phyloP scores from a whole-genome alignment of 2,329 filamentous ascomycete species.

The Sporothrix sp. region DNA sequence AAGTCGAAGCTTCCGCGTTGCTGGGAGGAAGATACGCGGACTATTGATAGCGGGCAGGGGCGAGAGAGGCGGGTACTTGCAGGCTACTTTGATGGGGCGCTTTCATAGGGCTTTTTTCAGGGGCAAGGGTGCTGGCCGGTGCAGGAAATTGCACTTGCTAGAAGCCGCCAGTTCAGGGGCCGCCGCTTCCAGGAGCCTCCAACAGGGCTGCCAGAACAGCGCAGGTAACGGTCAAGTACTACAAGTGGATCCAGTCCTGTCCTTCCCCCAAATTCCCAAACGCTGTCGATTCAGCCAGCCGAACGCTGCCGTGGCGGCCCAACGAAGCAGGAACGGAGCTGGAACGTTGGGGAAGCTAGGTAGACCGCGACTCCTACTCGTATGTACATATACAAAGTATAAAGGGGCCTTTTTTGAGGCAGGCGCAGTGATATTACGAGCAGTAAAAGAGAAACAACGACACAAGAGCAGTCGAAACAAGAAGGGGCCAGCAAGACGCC shows the following conservation, averaged over 20 bases:
- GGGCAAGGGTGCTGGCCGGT: neutral
- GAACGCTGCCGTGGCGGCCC: conserved; percentile 9
- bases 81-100: neutral
- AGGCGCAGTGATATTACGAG: neutral
- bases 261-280: conserved; percentile 8
- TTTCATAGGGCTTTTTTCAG: neutral
- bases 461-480: neutral
- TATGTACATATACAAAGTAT: neutral
- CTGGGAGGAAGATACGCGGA: conserved; percentile 12
- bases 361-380: too few species aligned
- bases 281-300: conserved; percentile 14
- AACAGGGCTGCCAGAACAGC: neutral
- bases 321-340: conserved; percentile 14
- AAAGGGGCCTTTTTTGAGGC: neutral
- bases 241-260: conserved; percentile 2
- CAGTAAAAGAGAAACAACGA: neutral
- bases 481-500: neutral
- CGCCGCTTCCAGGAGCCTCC: neutral
- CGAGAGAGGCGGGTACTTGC: neutral
- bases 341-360: conserved; percentile 18
- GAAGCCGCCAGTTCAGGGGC: neutral
- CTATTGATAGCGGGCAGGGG: neutral
- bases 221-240: conserved; percentile 8
- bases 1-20: conserved; percentile 8
- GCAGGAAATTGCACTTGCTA: conserved; percentile 4